These are phyloP conservation scores for Neofusicoccum cordaticola DNA, from an alignment of 2,329 filamentous ascomycete species.

Conservation along the genomic window DNA sequence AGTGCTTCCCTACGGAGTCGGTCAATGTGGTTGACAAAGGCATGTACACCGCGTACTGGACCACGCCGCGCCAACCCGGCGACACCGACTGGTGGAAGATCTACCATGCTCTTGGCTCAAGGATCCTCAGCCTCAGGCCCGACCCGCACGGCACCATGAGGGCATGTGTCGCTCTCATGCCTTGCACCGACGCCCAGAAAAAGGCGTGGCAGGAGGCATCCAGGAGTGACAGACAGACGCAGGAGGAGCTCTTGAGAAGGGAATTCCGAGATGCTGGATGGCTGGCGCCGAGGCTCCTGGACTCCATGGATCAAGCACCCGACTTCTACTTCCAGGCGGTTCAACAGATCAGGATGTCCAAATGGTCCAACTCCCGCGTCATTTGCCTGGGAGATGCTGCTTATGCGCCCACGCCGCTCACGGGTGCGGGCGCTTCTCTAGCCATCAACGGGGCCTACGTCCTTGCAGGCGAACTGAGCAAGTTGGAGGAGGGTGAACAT, in stretches of 20 bases:
- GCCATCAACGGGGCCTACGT: constrained; percentile 35
- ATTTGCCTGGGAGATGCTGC: constrained; percentile 53
- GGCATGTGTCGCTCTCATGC: constrained; percentile 19
- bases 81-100: constrained; percentile 20
- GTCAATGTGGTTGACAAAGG: constrained; percentile 15
- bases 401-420: constrained; percentile 45
- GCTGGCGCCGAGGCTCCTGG: constrained; percentile 13
- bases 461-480: constrained; percentile 1
- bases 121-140: constrained; percentile 24
- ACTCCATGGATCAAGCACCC: constrained; percentile 11
- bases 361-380: constrained; percentile 46
- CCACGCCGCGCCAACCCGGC: constrained; percentile 13
- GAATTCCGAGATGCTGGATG: constrained; percentile 21
- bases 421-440: constrained; percentile 51
- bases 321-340: constrained; percentile 46
- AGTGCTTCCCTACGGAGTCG: constrained; percentile 16
- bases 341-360: constrained; percentile 41
- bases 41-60: constrained; percentile 19
- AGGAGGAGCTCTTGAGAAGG: constrained; percentile 16
- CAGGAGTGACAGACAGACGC: constrained; percentile 7
- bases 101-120: constrained; percentile 15
- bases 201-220: constrained; percentile 15
- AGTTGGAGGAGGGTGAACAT: background rate
- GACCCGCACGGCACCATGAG: constrained; percentile 27
- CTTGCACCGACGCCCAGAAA: constrained; percentile 14